phyloP scores from a whole-genome alignment of 2,329 filamentous ascomycete genomes.

The Pezicula neosporulosa region DNA sequence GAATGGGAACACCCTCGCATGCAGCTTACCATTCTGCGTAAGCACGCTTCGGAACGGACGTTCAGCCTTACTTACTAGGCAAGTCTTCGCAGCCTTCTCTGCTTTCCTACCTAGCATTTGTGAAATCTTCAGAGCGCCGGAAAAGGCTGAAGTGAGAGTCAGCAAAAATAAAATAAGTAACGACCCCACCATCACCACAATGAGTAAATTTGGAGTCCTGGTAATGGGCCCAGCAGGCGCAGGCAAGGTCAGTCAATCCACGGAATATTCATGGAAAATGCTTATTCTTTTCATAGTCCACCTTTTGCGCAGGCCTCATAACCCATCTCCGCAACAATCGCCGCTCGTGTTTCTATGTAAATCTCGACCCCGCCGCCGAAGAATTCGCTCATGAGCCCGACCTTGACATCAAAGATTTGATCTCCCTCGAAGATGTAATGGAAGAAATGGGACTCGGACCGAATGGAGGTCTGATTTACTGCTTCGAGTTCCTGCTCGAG shows the following conservation, averaged over 20 bases:
- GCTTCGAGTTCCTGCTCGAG: conserved; percentile 92
- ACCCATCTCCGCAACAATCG: conserved; percentile 87
- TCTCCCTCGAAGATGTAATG: conserved; percentile 94
- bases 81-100: background rate
- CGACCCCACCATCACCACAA: conserved; percentile 34
- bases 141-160: background rate
- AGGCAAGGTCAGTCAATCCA: conserved; percentile 66
- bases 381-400: conserved; percentile 88
- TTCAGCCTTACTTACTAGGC: background rate
- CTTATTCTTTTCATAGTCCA: conserved; percentile 54
- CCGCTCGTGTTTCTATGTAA: conserved; percentile 95
- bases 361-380: conserved; percentile 95
- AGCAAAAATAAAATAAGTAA: background rate
- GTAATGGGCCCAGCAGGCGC: conserved; percentile 96
- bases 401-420: conserved; percentile 92
- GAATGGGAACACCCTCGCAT: too few relatives aligned
- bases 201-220: conserved; percentile 93
- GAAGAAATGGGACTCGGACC: conserved; percentile 88
- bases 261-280: background rate
- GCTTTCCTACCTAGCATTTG: too few relatives aligned
- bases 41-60: too few relatives aligned
- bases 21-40: too few relatives aligned
- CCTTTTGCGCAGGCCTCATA: conserved; percentile 91
- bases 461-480: conserved; percentile 92
- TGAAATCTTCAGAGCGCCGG: background rate